phyloP scores from a whole-genome alignment of 306 rosid genomes.

The Vigna unguiculata region DNA sequence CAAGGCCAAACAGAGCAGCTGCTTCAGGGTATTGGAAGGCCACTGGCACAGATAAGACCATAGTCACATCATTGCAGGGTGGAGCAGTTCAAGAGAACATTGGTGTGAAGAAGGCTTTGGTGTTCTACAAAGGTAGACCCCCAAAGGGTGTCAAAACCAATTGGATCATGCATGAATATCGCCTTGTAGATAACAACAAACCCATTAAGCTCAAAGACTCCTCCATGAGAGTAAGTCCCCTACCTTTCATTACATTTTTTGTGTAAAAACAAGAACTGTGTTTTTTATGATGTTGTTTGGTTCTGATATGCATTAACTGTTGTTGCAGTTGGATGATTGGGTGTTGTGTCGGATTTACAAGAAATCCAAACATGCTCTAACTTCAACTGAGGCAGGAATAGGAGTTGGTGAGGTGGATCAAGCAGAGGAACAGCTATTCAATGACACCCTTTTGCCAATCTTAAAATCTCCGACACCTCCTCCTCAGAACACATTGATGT shows the following conservation, averaged over 20 bases:
- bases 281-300: background rate
- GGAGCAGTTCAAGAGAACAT: slow-evolving; percentile 40
- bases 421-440: slow-evolving; percentile 43
- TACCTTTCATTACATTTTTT: background rate
- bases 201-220: slow-evolving; percentile 57
- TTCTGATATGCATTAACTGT: background rate
- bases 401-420: slow-evolving; percentile 42
- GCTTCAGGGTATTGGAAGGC: slow-evolving; percentile 84
- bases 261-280: background rate
- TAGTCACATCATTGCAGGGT: slow-evolving; percentile 38
- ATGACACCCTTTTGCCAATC: slow-evolving; percentile 43
- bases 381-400: slow-evolving; percentile 45
- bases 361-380: slow-evolving; percentile 49
- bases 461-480: slow-evolving; percentile 9
- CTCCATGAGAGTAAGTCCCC: slow-evolving; percentile 61
- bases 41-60: slow-evolving; percentile 65
- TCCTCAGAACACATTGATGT: slow-evolving; percentile 38
- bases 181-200: slow-evolving; percentile 51
- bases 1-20: slow-evolving; percentile 75
- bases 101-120: slow-evolving; percentile 73
- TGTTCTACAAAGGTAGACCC: slow-evolving; percentile 66
- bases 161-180: slow-evolving; percentile 80
- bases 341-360: slow-evolving; percentile 69
- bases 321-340: slow-evolving; percentile 66
- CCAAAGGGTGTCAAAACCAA: slow-evolving; percentile 70